Evolutionary conservation across 73 alveolate species (phyloP).

Genomic region (Loxodes magnus): DNA sequence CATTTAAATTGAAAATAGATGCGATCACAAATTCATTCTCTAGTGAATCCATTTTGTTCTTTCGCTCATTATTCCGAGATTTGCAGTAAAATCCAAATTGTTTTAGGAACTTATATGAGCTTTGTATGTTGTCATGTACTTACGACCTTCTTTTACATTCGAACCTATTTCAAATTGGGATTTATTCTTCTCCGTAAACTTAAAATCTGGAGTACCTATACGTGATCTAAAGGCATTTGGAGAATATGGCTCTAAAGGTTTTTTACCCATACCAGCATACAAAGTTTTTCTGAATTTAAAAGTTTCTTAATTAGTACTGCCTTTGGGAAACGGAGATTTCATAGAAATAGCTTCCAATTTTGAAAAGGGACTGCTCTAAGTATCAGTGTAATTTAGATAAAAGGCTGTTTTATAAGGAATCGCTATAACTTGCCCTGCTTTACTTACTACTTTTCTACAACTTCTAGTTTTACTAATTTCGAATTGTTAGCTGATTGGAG

Average conservation of each 20-base stretch:
- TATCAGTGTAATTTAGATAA: no score
- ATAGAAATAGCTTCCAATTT: neutral
- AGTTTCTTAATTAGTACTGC: slow-evolving; percentile 12
- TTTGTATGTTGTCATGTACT: no score
- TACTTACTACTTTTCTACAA: slow-evolving; percentile 46
- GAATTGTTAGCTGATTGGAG: no score
- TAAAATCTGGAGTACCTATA: no score
- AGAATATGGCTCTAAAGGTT: slow-evolving; percentile 48
- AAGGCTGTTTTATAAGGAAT: slow-evolving; percentile 36
- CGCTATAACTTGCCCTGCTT: slow-evolving; percentile 57
- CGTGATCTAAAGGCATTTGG: slow-evolving; percentile 36
- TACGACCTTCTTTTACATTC: no score
- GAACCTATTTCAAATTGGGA: no score
- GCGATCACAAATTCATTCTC: slow-evolving; percentile 2
- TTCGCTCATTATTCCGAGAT: slow-evolving; percentile 44
- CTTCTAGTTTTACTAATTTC: no score
- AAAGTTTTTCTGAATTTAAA: slow-evolving; percentile 5
- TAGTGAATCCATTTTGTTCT: slow-evolving; percentile 38
- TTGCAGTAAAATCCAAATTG: no score
- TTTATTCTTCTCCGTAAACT: no score
- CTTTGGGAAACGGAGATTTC: no score
- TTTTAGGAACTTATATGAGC: no score
- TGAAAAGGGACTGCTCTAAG: neutral
- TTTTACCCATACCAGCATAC: slow-evolving; percentile 65
- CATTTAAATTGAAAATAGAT: no score